These are phyloP conservation scores for Micromonas commoda DNA, from an alignment of 139 green algal genomes.

Conservation along the genomic window DNA sequence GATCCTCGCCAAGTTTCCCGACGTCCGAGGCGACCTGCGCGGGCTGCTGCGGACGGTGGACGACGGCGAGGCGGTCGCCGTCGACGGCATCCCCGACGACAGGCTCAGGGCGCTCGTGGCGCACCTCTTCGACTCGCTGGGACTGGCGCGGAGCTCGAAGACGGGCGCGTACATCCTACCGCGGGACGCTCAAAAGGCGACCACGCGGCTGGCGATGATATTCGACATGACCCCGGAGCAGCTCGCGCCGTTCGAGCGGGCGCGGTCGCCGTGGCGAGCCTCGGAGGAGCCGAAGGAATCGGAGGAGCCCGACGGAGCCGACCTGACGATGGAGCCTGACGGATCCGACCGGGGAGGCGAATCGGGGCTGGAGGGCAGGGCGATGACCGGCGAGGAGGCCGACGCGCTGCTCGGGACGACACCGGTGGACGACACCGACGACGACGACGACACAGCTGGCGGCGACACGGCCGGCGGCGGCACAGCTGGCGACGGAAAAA, in stretches of 20 bases:
- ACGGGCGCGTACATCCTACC: constrained; percentile 16
- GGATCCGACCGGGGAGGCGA: background rate
- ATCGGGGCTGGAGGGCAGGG: background rate
- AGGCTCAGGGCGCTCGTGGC: background rate
- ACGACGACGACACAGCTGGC: background rate
- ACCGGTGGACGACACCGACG: background rate
- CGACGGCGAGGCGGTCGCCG: background rate
- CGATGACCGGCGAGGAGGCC: constrained; percentile 12
- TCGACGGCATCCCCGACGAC: background rate
- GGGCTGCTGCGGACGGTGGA: constrained; percentile 2
- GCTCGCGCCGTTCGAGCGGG: background rate
- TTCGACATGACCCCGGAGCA: constrained; percentile 1
- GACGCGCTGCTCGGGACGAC: background rate
- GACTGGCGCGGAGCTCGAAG: background rate
- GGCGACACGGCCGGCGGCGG: background rate
- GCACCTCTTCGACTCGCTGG: background rate
- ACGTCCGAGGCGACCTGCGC: background rate
- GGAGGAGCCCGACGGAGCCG: background rate
- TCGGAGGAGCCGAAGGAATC: background rate
- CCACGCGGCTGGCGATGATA: background rate
- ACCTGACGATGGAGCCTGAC: background rate
- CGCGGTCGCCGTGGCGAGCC: background rate
- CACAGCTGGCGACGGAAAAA: background rate
- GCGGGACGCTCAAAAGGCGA: background rate
- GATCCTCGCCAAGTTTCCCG: constrained; percentile 8